Evolutionary conservation across 805 yeast species (phyloP).

Genomic region (Candida golubevii): DNA sequence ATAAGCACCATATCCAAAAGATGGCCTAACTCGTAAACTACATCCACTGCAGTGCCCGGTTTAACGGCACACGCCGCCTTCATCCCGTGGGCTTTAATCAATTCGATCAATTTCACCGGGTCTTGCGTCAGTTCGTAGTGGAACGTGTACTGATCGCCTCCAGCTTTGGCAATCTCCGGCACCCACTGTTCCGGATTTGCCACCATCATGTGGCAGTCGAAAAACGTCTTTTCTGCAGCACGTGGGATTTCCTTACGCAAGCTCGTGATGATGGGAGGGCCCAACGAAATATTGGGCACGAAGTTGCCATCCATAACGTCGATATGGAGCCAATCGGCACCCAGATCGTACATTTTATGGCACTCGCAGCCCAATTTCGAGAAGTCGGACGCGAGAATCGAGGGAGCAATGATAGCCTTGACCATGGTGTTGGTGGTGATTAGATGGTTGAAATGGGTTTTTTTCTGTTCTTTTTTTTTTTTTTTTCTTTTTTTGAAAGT

Average conservation of each 20-base stretch:
- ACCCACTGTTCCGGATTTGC: conserved; percentile 91
- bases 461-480: background rate
- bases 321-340: conserved; percentile 96
- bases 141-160: conserved; percentile 95
- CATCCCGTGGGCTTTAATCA: conserved; percentile 78
- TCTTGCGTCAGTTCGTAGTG: conserved; percentile 89
- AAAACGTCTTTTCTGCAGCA: conserved; percentile 46
- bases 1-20: conserved; percentile 89
- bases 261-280: conserved; percentile 81
- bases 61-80: conserved; percentile 92
- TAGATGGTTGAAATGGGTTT: background rate
- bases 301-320: conserved; percentile 99
- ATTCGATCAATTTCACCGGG: conserved; percentile 66
- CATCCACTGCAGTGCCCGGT: conserved; percentile 89
- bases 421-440: conserved; percentile 47
- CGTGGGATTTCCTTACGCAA: conserved; percentile 76
- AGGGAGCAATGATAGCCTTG: conserved; percentile 85
- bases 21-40: conserved; percentile 67
- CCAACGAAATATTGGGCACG: conserved; percentile 93
- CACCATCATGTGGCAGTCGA: conserved; percentile 99
- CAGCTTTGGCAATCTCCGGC: conserved; percentile 83
- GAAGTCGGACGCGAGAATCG: conserved; percentile 89
- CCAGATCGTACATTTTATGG: conserved; percentile 68
- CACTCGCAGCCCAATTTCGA: conserved; percentile 87
- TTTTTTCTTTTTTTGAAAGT: too few relatives aligned